These are phyloP conservation scores for Plasmopara muralis DNA, from an alignment of 352 stramenopile species.

Conservation along the genomic window DNA sequence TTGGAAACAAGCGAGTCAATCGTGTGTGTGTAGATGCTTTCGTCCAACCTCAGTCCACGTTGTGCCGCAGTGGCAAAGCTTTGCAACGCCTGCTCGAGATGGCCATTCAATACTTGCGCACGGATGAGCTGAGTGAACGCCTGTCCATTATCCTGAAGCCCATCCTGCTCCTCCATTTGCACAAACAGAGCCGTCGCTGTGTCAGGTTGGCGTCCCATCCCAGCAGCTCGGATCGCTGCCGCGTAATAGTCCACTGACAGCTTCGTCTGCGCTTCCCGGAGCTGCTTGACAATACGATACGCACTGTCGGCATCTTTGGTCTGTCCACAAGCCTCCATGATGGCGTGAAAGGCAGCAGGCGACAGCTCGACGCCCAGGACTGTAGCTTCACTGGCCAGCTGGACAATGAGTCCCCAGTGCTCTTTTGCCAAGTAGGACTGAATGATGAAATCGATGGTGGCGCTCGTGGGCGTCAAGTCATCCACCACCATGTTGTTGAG, in stretches of 20 bases:
- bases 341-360: slow-evolving; percentile 60
- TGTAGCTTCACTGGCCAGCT: slow-evolving; percentile 36
- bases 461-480: slow-evolving; percentile 46
- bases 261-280: slow-evolving; percentile 21
- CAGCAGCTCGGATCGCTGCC: slow-evolving; percentile 55
- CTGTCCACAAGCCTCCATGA: slow-evolving; percentile 68
- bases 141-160: slow-evolving; percentile 35
- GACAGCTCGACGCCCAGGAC: slow-evolving; percentile 47
- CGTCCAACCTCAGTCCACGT: slow-evolving; percentile 40
- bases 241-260: slow-evolving; percentile 41
- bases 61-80: slow-evolving; percentile 56
- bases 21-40: slow-evolving; percentile 72
- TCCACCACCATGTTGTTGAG: slow-evolving; percentile 78
- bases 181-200: slow-evolving; percentile 48
- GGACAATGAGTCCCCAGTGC: slow-evolving; percentile 53
- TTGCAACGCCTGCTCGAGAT: slow-evolving; percentile 64
- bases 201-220: slow-evolving; percentile 51
- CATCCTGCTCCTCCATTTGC: slow-evolving; percentile 52
- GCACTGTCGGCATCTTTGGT: slow-evolving; percentile 40
- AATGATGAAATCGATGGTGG: slow-evolving; percentile 75
- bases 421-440: slow-evolving; percentile 70
- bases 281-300: slow-evolving; percentile 42
- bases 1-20: slow-evolving; percentile 62
- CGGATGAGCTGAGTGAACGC: slow-evolving; percentile 73
- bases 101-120: slow-evolving; percentile 61